Evolutionary conservation across 2,329 filamentous ascomycete genomes (phyloP), one percentile per base, ranked within the genome.

Genomic region (Aspergillus sp.): DNA sequence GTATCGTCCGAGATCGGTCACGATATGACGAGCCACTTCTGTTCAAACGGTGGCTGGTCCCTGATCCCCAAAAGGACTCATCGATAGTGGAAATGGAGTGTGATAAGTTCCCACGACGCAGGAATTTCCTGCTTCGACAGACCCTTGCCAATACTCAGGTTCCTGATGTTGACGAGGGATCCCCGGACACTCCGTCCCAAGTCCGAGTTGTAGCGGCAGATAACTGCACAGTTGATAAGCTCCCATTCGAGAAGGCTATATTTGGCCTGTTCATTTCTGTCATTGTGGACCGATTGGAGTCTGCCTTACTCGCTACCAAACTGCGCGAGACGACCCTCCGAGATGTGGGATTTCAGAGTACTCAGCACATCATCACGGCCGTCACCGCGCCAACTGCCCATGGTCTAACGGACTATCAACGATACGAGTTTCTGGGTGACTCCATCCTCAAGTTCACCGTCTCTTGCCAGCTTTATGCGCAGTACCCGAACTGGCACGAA

Each of bases 381-480:
- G 83, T 94, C 43, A 86, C 78, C 43, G 73, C 86, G 0, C 79
- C 82, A 0, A 73, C 73, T 1, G 81, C 86, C 0, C 60, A 65
- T 2, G 80, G 82, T 42, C 63, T 69, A 1, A 75, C 74, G 0
- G 78, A 95, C 53, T 96, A 96, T 60, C 85, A 97, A 57, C 75
- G 85, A 2, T 71, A 94, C 0, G 93, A 97, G 61, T 94, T 94
- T 55, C 70, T 96, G 0, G 93, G 93, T 0, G 91, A 97, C 58
- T 82, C 81, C 0, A 73, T 94, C 1, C 73, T 97, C 34, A 97
- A 97, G 58, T 79, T 84, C 47, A 80, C 79, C 41, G 76, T 85
- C 0, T 80, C 82, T 0, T 63, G 88, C 1, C 83, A 88, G 46
- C 73, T 90, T 4, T 73, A 76, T 60, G 73, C 75, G 12, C 61